These are phyloP conservation scores for Diutina mesorugosa DNA, from an alignment of 1,139 yeast genomes.

Conservation along the genomic window DNA sequence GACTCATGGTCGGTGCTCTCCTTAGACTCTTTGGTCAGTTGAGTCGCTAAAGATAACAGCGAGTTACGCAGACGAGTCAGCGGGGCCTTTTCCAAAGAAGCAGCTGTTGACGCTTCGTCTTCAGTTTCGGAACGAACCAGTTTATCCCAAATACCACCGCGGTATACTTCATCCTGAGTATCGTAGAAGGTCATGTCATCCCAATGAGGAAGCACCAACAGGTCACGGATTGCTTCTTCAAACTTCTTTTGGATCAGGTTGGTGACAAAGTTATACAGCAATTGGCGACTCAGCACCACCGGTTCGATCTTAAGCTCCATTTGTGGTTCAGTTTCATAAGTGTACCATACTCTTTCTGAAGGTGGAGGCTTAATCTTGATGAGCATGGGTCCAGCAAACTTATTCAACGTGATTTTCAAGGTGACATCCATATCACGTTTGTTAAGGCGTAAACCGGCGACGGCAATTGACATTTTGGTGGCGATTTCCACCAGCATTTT, in stretches of 20 bases:
- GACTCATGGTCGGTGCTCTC: background rate
- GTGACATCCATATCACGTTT: slow-evolving; percentile 68
- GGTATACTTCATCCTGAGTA: slow-evolving; percentile 52
- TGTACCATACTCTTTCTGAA: slow-evolving; percentile 80
- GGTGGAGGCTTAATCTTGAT: slow-evolving; percentile 80
- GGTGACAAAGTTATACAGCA: slow-evolving; percentile 68
- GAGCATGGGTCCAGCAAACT: slow-evolving; percentile 61
- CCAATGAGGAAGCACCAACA: slow-evolving; percentile 76
- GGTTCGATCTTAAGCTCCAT: slow-evolving; percentile 75
- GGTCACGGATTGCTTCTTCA: slow-evolving; percentile 66
- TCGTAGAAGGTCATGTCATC: slow-evolving; percentile 71
- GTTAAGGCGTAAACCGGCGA: slow-evolving; percentile 59
- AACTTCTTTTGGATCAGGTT: slow-evolving; percentile 68
- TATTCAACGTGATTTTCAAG: slow-evolving; percentile 56
- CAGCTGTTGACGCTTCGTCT: background rate
- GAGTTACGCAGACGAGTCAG: background rate
- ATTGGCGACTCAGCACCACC: slow-evolving; percentile 68
- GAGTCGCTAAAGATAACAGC: background rate
- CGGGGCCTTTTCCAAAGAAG: background rate
- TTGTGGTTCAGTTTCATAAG: slow-evolving; percentile 69
- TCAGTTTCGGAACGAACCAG: background rate
- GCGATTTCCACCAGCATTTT: slow-evolving; percentile 62
- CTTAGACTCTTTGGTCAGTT: background rate
- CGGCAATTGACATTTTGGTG: slow-evolving; percentile 61
- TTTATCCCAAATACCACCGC: slow-evolving; percentile 87